Percentiles rank a stretch among this genome's conserved stretches.
phyloP scores from a whole-genome alignment of 768 basidiomycete genomes.

The Russula sp. region DNA sequence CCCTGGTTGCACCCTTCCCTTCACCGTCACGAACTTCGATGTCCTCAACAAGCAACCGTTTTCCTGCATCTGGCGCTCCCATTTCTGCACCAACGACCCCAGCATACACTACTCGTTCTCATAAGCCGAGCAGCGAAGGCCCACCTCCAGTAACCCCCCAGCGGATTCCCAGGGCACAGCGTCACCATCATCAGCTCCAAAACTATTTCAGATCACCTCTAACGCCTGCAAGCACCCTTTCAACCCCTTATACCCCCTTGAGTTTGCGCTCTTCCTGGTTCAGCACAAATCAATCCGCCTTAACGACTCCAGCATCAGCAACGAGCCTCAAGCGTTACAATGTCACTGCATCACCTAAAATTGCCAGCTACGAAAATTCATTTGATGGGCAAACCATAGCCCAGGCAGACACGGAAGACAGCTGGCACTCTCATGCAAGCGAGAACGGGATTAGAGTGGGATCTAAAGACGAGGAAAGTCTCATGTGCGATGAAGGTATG shows the following conservation, averaged over 20 bases:
- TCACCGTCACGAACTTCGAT: constrained; percentile 16
- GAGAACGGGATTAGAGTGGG: constrained; percentile 67
- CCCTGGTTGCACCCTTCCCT: constrained; percentile 11
- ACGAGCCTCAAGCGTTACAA: constrained; percentile 36
- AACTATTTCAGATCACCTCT: constrained; percentile 44
- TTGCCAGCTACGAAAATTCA: constrained; percentile 29
- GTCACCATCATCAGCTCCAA: constrained; percentile 32
- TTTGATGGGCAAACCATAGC: constrained; percentile 31
- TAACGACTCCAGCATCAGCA: constrained; percentile 55
- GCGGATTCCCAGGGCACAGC: constrained; percentile 41
- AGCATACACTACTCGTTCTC: constrained; percentile 31
- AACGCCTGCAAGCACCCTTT: constrained; percentile 46
- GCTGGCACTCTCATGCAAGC: constrained; percentile 64
- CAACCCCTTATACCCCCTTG: constrained; percentile 61
- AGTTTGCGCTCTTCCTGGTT: constrained; percentile 57
- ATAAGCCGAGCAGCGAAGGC: constrained; percentile 27
- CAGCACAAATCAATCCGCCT: constrained; percentile 38
- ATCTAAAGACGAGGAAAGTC: constrained; percentile 32
- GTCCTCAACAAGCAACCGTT: constrained; percentile 18
- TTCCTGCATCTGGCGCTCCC: constrained; percentile 24
- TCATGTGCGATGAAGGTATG: constrained; percentile 44
- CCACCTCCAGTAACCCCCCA: constrained; percentile 56
- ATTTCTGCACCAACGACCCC: constrained; percentile 42
- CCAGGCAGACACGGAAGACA: constrained; percentile 54
- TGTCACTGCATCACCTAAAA: constrained; percentile 39